phyloP scores from a whole-genome alignment of 1,284 basidiomycete genomes.

The Inonotus hispidus region DNA sequence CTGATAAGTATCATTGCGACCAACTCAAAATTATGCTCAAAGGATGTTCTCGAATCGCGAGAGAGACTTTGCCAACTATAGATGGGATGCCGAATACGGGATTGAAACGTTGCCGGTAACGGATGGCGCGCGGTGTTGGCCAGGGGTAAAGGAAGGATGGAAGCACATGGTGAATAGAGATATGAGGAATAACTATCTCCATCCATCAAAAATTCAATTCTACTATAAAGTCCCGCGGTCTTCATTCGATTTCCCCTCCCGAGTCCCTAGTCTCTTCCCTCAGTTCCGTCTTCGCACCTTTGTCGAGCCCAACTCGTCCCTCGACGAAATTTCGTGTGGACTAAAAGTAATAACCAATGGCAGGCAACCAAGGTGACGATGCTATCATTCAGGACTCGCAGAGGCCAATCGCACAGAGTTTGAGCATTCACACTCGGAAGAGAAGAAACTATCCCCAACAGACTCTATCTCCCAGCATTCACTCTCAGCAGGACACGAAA shows the following conservation, averaged over 20 bases:
- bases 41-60: not conserved
- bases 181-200: not conserved
- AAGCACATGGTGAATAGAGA: constrained; percentile 1
- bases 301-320: constrained; percentile 14
- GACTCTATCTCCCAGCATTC: constrained; percentile 10
- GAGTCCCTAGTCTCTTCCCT: constrained; percentile 19
- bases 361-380: constrained; percentile 29
- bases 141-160: not conserved
- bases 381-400: constrained; percentile 28
- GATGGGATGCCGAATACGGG: not conserved
- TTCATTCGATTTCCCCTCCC: not conserved
- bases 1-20: no score
- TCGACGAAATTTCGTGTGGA: not conserved
- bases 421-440: not conserved
- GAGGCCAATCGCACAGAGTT: constrained; percentile 26
- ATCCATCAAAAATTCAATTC: not conserved
- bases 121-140: not conserved
- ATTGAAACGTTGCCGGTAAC: not conserved
- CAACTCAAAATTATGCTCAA: no score
- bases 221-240: not conserved
- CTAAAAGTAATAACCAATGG: constrained; percentile 20
- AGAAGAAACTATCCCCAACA: constrained; percentile 25
- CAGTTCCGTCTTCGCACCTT: constrained; percentile 29
- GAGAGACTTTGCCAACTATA: not conserved
- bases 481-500: constrained; percentile 26